Base-by-base conservation (phyloP, 108 stramenopile genomes). In the Nannochloropsis salina region DNA sequence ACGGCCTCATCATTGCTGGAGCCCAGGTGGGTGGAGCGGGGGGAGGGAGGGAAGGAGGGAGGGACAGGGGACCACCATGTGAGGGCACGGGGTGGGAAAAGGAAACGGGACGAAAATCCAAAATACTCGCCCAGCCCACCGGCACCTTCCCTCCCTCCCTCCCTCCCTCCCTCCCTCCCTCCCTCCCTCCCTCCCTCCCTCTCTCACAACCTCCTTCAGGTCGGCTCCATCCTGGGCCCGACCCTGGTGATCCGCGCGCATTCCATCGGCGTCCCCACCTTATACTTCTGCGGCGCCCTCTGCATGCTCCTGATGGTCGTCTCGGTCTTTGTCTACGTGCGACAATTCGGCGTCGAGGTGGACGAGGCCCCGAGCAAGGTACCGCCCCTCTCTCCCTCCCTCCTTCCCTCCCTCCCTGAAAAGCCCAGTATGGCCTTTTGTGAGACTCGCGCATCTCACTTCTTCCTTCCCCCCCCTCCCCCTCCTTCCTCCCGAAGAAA, bases 251-350 rank as follows among this genome's bases (percentile, higher is more conserved):
- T 92, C 42, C 80, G 82, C 22, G 88, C 87, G 93, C 95, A 41
- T 88, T 80, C 88, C 9, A 85, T 94, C 86, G 96, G 96, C 45
- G 89, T 96, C 22, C 95, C 97, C 10, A 86, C 86, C 2, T 89
- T 94, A 43, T 94, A 94, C 87, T 80, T 95, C 83, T 82, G 95
- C 18, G 97, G 96, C 85, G 94, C 97, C 4, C 18, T 90, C 9
- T 90, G 92, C 45, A 95, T 98, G 95, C 45, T 94, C 61, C 86
- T 94, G 80, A 93, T 98, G 80, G 95, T 96, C 79, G 89, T 92
- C n/a, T 94, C 95, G 86, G 96, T 98, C 94, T 96, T 92, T 85
- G 85, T 88, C 9, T 98, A 97, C 89, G 92, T 97, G 51, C 83
- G 85, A 61, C 91, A 89, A 45, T 98, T 96, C 88, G 96, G 96